Percentiles rank a stretch among this genome's conserved stretches.
These are phyloP conservation scores for Achaetomium macrosporum DNA, from an alignment of 2,329 filamentous ascomycete genomes.

Conservation along the genomic window DNA sequence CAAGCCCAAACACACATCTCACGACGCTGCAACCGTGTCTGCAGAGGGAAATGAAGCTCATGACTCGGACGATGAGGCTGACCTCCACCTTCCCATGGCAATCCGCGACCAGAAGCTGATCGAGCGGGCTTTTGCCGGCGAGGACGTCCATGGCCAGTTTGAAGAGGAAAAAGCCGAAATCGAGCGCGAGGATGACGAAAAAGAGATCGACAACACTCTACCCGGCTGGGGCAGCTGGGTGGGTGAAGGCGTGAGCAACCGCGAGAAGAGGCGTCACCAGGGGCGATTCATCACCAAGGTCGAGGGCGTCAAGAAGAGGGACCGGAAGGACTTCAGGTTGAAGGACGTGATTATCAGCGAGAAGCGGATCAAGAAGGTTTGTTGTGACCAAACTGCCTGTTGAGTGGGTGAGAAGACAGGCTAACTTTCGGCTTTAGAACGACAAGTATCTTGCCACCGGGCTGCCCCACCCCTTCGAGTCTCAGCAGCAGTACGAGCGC, in stretches of 20 bases:
- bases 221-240: constrained; percentile 94
- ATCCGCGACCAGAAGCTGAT: constrained; percentile 63
- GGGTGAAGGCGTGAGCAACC: constrained; percentile 72
- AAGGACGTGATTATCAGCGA: constrained; percentile 87
- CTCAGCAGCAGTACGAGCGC: constrained; percentile 80
- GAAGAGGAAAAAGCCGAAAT: constrained; percentile 69
- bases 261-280: constrained; percentile 58
- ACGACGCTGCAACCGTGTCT: constrained; percentile 7
- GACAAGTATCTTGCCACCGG: constrained; percentile 77
- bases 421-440: constrained; percentile 48
- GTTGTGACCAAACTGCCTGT: constrained; percentile 17
- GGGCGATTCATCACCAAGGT: constrained; percentile 59
- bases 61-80: constrained; percentile 41
- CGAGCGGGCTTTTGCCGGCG: constrained; percentile 77
- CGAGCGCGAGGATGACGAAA: constrained; percentile 72
- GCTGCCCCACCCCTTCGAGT: constrained; percentile 88
- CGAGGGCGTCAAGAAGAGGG: constrained; percentile 67
- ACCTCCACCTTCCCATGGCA: constrained; percentile 49
- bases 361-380: constrained; percentile 80
- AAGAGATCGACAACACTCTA: constrained; percentile 75
- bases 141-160: constrained; percentile 78
- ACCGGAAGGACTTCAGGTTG: constrained; percentile 76
- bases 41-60: constrained; percentile 29
- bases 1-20: constrained; percentile 18
- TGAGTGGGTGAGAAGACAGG: neutral